Conservation (phyloP, 768 basidiomycete genomes). For the Boletus barrowsii region DNA sequence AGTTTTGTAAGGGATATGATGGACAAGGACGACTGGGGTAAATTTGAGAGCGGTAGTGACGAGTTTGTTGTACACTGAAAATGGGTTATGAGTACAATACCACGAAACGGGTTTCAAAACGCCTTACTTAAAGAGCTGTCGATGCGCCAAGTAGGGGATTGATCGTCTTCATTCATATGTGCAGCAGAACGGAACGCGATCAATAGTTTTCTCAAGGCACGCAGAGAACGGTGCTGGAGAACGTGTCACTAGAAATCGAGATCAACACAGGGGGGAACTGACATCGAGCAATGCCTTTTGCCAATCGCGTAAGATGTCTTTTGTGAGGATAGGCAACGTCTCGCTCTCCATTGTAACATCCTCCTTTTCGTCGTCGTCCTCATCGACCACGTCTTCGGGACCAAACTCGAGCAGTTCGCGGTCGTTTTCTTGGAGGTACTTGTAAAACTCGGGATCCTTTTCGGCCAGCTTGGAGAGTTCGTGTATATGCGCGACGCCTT, state of each 20-base stretch:
- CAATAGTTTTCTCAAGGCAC: conserved; percentile 77
- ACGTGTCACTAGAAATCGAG: background rate
- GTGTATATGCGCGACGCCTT: conserved; percentile 69
- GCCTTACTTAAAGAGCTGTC: conserved; percentile 56
- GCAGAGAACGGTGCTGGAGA: conserved; percentile 78
- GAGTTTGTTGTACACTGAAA: conserved; percentile 89
- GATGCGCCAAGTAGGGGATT: conserved; percentile 80
- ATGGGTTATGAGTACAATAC: background rate
- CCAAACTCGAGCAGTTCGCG: conserved; percentile 84
- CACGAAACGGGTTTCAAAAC: background rate
- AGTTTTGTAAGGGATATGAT: conserved; percentile 87
- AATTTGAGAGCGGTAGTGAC: conserved; percentile 83
- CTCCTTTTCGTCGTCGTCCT: conserved; percentile 41
- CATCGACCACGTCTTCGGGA: conserved; percentile 43
- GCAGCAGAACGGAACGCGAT: conserved; percentile 91
- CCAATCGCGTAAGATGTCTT: conserved; percentile 73
- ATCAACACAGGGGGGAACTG: conserved; percentile 13
- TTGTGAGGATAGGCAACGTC: conserved; percentile 57
- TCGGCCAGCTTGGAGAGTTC: conserved; percentile 88
- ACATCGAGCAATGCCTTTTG: conserved; percentile 88
- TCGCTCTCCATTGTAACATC: conserved; percentile 42
- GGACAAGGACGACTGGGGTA: conserved; percentile 83
- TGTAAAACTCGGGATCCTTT: conserved; percentile 99
- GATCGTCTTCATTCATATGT: conserved; percentile 83
- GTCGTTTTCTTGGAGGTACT: conserved; percentile 96